Evolutionary conservation across 179 eudicot genomes (phyloP), one percentile per base, ranked within the genome.

Genomic region (Spinacia oleracea): DNA sequence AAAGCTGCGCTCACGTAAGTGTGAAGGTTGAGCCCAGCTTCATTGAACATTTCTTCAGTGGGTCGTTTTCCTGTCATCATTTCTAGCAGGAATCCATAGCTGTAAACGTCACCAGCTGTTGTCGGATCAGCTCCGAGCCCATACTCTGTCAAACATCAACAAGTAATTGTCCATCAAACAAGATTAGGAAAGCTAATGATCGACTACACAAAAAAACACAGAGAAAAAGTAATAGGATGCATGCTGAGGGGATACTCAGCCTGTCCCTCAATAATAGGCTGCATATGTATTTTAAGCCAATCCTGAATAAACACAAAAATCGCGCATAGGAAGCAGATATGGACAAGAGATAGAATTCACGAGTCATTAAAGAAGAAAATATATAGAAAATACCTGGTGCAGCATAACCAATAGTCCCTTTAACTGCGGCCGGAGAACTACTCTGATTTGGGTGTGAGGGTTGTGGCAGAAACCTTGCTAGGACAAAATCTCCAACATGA

Each of bases 401-500:
- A 45, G 79, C 72, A 65, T 64, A 76, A 27, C 70, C 70, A 27
- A 66, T 43, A 42, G 58, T 76, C 32, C 79, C 79, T 23, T 32
- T 58, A 40, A 75, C 69, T 50, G 60, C 62, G 31, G 59, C 29
- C 40, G 79, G 45, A 31, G 79, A 63, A 31, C 46, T 64, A 46
- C 43, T 65, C 32, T 66, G 60, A 32, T 62, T 76, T 18, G 42
- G 43, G 53, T 76, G 15, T 9, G 38, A 21, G 21, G 68, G 31
- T 43, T 62, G 20, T 25, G 46, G 55, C n/a, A 76, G 72, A 63
- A 76, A 64, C 71, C 27, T 76, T 9, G 79, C 40, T 2, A 76
- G 59, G 2, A 72, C 72, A 32, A 76, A 76, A 65, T 75, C 79
- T 48, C 70, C 79, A 64, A 64, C 72, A 76, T 76, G 72, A 8